Base-by-base conservation (phyloP, 2,329 filamentous ascomycete species). In the Diplodia seriata region DNA sequence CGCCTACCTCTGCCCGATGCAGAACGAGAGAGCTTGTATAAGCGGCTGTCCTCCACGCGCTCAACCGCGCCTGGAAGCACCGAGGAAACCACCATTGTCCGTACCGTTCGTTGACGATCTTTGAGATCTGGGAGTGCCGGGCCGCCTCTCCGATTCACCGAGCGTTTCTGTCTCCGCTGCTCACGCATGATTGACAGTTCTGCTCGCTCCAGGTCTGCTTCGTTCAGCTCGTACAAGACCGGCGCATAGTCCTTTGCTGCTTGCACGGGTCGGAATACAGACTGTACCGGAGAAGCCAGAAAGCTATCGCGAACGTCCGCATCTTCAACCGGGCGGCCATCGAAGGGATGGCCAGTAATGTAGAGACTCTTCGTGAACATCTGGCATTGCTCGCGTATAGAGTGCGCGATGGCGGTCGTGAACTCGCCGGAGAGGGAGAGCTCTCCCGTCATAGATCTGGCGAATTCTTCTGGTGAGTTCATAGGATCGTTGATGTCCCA, bases 401-500 rank as follows among this genome's bases (percentile, higher is more conserved):
- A 97, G 81, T 99, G 95, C 14, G 95, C 95, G 77, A 99, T 98
- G 8, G 95, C 94, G 0, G 95, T 99, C 2, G 93, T 94, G 75
- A 99, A 99, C 78, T 99, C 95, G 71, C 95, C 95, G 0, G 92
- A 93, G 20, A 99, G 85, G 4, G 94, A 94, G 31, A 99, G 85
- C 75, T 99, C 95, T 69, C 89, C 88, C 0, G 94, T 89, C 92
- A 98, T 97, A 76, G 90, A 90, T 70, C 87, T 84, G 31, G 95
- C 95, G 78, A 99, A 99, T 68, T 97, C 93, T 80, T 99, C 95
- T 2, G 95, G 93, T 0, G 91, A 96, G 78, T 99, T 99, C 66
- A 90, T 83, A 0, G 94, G 91, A 77, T 97, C 96, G 80, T 98
- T 98, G 77, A 98, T 93, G 74, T 99, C 95, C 95, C 95, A 99